Percentiles rank a stretch among this genome's conserved stretches.
Conservation (phyloP, 1,139 yeast genomes). For the Blastobotrys malaysiensis region DNA sequence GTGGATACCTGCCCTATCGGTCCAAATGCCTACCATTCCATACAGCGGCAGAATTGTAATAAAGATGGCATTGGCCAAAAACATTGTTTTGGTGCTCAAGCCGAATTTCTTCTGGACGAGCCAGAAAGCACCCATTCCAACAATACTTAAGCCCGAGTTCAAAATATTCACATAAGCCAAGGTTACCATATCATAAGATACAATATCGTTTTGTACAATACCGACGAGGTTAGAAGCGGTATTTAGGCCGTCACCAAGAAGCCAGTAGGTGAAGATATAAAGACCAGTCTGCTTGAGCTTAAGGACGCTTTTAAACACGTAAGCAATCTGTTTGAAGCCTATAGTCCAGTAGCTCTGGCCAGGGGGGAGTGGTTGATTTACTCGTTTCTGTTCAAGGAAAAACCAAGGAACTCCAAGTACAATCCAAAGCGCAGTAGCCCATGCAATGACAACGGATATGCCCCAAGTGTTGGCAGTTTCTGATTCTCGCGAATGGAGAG, state of each 20-base stretch:
- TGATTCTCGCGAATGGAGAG: slow-evolving; percentile 2
- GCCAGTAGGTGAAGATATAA: slow-evolving; percentile 16
- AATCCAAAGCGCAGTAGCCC: slow-evolving; percentile 15
- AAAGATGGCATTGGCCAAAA: slow-evolving; percentile 16
- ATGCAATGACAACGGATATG: slow-evolving; percentile 16
- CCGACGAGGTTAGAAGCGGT: slow-evolving; percentile 13
- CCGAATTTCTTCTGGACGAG: slow-evolving; percentile 15
- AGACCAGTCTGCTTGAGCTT: slow-evolving; percentile 18
- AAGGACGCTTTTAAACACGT: slow-evolving; percentile 14
- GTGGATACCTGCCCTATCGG: slow-evolving; percentile 17
- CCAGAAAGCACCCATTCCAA: slow-evolving; percentile 17
- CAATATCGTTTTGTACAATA: slow-evolving; percentile 14
- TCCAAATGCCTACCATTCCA: slow-evolving; percentile 20
- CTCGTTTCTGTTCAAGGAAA: slow-evolving; percentile 12
- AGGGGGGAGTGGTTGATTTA: slow-evolving; percentile 16
- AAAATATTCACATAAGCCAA: slow-evolving; percentile 15
- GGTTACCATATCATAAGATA: slow-evolving; percentile 13
- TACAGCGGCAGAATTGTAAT: slow-evolving; percentile 18
- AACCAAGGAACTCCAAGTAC: slow-evolving; percentile 18
- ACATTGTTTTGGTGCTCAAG: slow-evolving; percentile 17
- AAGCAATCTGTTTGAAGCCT: slow-evolving; percentile 18
- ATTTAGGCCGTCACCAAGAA: slow-evolving; percentile 16
- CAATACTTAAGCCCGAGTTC: slow-evolving; percentile 16
- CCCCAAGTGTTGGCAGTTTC: slow-evolving; percentile 12
- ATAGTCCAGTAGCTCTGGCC: slow-evolving; percentile 14